Base-by-base conservation (phyloP, 179 eudicot genomes). In the Drosera spatulata region DNA sequence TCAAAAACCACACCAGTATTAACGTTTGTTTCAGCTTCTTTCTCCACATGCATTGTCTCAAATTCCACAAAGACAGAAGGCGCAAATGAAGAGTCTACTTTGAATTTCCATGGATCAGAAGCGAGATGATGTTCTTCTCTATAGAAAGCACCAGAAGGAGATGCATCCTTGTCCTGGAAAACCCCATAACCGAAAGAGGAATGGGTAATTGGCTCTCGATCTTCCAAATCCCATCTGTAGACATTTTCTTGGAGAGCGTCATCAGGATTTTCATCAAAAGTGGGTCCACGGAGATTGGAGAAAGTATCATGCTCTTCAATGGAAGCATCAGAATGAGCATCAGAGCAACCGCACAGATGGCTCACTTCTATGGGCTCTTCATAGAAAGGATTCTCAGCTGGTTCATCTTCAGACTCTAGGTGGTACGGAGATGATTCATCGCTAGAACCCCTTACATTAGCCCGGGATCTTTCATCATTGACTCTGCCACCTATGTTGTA, bases 1-100 rank as follows among this genome's bases (percentile, higher is more conserved):
- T 91, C 90, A 71, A 75, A 91, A 41, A 66, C 59, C 62, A 53
- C 78, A 62, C 47, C 68, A 69, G 70, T 65, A 58, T 46, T 64
- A 54, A 63, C 65, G 64, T 33, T 53, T 39, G 71, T 66, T 55
- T 59, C 67, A 43, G 50, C 64, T 51, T 73, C 63, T n/a, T 56
- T 43, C 33, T 64, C 77, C 59, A 44, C 49, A 48, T 55, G 67
- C 60, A 33, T 55, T 45, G 62, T 61, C 50, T 41, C 65, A 39
- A 65, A 70, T 53, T 72, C 63, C 63, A 53, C 59, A 33, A 50
- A 54, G 33, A 41, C 65, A 73, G 65, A 77, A 43, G 62, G 55
- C 61, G 65, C 53, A 38, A 49, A 43, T 7, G 55, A 50, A 42
- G 65, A 57, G 10, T 63, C 60, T 22, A 53, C 53, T n/a, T 49